Evolutionary conservation across 768 basidiomycete species (phyloP), one percentile per base, ranked within the genome.

Genomic region (Calocybe cyanea): DNA sequence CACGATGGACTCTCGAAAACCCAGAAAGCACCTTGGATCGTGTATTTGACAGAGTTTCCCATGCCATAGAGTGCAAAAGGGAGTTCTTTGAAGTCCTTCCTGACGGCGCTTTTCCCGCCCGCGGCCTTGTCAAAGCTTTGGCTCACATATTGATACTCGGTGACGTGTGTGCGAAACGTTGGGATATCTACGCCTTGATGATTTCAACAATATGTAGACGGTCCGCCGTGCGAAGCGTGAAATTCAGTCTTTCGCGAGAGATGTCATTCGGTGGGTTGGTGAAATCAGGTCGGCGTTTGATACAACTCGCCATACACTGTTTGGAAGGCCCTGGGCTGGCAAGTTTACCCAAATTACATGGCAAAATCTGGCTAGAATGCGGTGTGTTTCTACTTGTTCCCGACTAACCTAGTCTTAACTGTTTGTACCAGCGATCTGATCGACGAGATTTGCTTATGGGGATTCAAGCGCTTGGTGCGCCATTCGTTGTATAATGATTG

Each of bases 101-200:
- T 13, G 55, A 56, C 30, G 43, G 49, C 18, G 28, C 43, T 14
- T 48, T 56, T 18, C 55, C 55, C 35, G 46, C 46, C 7, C 52
- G 52, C 2, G 47, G 55, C 24, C 43, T 56, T 10, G 18, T 56
- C n/a, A 49, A 43, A 41, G 49, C 46, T 14, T 30, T 56, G 28
- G 49, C 44, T 30, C 45, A 48, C 34, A 43, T 56, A 5, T 31
- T 46, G 7, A 50, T 43, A 24, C 46, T 55, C 8, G 47, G 51
- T 7, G 39, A 37, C 20, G 54, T 55, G 13, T 28, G 25, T 3
- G 50, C 18, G 11, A 5, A 28, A 28, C 11, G 25, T 28, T 28
- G 25, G 11, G 6, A 11, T 28, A 11, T 5, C 25, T 10, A 14
- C 14, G n/a, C 13, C 17, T 13, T 1, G 8, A 34, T 20, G 25